A percentile compares a stretch with the other conserved stretches of the same genome.
phyloP scores from a whole-genome alignment of 257 asterid species.

The Lithospermum erythrorhizon region DNA sequence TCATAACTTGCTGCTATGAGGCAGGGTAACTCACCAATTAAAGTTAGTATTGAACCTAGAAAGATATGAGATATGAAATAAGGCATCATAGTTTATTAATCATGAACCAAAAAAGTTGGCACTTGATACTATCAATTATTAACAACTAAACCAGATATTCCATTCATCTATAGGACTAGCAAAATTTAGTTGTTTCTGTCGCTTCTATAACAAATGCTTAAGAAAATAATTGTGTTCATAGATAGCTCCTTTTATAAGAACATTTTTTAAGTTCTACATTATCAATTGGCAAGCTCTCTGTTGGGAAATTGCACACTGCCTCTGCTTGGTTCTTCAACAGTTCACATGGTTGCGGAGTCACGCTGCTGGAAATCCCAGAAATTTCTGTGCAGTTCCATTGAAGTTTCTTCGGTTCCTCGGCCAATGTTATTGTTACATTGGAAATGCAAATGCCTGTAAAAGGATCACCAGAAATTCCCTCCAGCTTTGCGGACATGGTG shows the following conservation, averaged over 20 bases:
- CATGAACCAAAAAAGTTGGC: no score
- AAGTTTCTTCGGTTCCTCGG: conserved; percentile 13
- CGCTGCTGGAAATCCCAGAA: conserved; percentile 34
- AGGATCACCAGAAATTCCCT: conserved; percentile 33
- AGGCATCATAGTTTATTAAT: no score
- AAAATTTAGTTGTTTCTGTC: no score
- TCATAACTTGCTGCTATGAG: no score
- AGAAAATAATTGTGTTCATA: no score
- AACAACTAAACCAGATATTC: no score
- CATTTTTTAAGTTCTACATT: conserved; percentile 36
- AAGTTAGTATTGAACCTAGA: no score
- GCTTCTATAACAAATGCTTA: no score
- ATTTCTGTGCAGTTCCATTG: conserved; percentile 60
- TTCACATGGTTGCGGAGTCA: conserved; percentile 45
- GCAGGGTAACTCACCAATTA: no score
- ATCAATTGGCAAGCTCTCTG: conserved; percentile 43
- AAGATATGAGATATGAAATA: no score
- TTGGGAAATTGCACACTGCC: conserved; percentile 35
- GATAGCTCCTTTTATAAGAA: background rate
- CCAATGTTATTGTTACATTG: conserved; percentile 17
- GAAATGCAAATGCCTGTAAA: conserved; percentile 53
- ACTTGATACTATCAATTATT: no score
- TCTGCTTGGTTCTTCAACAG: conserved; percentile 21
- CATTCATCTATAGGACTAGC: no score
- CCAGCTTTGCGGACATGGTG: conserved; percentile 28